Conservation (phyloP, 768 basidiomycete genomes). For the Strobilomyces dryophilus region DNA sequence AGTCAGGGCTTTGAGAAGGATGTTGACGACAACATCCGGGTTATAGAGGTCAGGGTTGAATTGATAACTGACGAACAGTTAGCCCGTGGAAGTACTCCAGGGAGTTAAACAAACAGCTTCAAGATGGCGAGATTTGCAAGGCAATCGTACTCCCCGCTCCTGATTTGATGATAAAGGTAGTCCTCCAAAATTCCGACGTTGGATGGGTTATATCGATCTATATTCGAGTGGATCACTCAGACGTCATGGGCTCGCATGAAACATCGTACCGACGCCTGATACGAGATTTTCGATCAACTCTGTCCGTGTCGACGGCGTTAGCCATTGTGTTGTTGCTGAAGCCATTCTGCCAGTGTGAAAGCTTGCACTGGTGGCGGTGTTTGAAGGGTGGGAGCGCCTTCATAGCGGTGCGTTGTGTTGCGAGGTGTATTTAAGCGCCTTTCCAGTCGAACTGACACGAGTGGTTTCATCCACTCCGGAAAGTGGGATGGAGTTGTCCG, state of each 20-base stretch:
- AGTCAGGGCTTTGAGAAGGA: slow-evolving; percentile 88
- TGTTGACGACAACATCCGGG: slow-evolving; percentile 89
- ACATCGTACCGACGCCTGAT: slow-evolving; percentile 75
- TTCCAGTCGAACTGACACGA: too few species aligned
- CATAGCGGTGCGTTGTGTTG: too few species aligned
- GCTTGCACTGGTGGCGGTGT: neutral
- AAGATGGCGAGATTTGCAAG: slow-evolving; percentile 93
- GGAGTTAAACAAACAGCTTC: slow-evolving; percentile 60
- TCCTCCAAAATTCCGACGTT: slow-evolving; percentile 94
- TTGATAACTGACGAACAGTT: slow-evolving; percentile 64
- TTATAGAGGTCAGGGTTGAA: slow-evolving; percentile 94
- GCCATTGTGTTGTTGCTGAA: slow-evolving; percentile 55
- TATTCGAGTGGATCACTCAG: slow-evolving; percentile 2
- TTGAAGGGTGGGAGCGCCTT: too few species aligned
- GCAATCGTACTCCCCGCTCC: slow-evolving; percentile 88
- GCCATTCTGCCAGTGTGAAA: slow-evolving; percentile 17
- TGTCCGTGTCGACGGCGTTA: slow-evolving; percentile 71
- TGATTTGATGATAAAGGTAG: slow-evolving; percentile 92
- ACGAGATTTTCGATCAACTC: slow-evolving; percentile 89
- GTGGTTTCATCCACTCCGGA: too few species aligned
- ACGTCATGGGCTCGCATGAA: neutral
- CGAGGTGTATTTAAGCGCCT: too few species aligned
- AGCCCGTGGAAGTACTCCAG: neutral
- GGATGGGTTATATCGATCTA: slow-evolving; percentile 96
- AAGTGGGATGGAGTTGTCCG: too few species aligned